phyloP scores from a whole-genome alignment of 129 eudicot species.

The Centaurea solstitialis region DNA sequence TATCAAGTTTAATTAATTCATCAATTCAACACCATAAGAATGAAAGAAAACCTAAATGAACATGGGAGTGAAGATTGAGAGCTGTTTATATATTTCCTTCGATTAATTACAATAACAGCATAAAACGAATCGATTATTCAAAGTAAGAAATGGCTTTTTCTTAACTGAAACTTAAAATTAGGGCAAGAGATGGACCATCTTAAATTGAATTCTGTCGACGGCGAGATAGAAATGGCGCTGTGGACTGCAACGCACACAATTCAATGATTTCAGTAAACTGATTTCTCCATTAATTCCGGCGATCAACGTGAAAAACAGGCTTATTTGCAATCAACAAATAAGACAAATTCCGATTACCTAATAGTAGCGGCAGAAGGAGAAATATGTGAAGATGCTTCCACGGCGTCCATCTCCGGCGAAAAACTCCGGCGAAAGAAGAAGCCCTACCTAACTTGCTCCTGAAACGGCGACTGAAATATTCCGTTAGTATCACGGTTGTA shows the following conservation, averaged over 20 bases:
- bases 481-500: background rate
- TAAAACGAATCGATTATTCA: background rate
- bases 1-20: background rate
- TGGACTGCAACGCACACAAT: constrained; percentile 53
- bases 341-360: constrained; percentile 29
- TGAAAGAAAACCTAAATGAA: constrained; percentile 1
- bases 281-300: background rate
- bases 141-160: background rate
- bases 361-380: constrained; percentile 45
- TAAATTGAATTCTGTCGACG: constrained; percentile 83
- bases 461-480: background rate
- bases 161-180: background rate
- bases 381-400: constrained; percentile 46
- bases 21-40: background rate
- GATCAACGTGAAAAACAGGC: background rate
- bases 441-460: background rate
- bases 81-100: background rate
- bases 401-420: constrained; percentile 45
- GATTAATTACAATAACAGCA: background rate
- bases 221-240: constrained; percentile 98
- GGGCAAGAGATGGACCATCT: constrained; percentile 54
- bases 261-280: background rate
- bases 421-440: constrained; percentile 5
- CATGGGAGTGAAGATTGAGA: background rate
- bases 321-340: background rate